A percentile compares a stretch with the other conserved stretches of the same genome.
These are phyloP conservation scores for Phellopilus nigrolimitatus DNA, from an alignment of 1,284 basidiomycete species.

Conservation along the genomic window DNA sequence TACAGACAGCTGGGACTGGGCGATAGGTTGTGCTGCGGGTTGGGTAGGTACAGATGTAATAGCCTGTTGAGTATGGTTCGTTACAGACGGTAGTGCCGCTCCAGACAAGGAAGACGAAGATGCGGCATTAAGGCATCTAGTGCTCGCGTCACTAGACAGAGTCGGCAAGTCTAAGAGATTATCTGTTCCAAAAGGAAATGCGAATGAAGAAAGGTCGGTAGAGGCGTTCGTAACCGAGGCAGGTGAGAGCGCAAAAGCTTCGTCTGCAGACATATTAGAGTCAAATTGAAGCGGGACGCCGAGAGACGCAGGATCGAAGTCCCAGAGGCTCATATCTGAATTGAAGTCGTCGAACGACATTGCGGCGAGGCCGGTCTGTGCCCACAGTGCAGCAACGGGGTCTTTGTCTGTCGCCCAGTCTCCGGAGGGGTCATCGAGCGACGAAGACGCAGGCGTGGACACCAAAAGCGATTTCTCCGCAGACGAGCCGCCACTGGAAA, in stretches of 20 bases:
- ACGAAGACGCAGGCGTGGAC: slow-evolving; percentile 8
- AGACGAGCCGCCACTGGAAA: slow-evolving; percentile 8
- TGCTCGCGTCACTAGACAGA: not conserved
- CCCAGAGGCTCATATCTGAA: not conserved
- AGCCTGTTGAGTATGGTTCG: not conserved
- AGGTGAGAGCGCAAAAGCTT: too few species aligned
- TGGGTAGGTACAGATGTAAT: not conserved
- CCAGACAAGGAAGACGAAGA: slow-evolving; percentile 4
- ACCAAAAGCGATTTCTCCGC: slow-evolving; percentile 6
- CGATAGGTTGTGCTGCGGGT: not conserved
- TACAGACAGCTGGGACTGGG: not conserved
- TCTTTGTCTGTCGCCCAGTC: slow-evolving; percentile 4
- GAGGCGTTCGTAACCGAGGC: not conserved
- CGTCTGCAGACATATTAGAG: not conserved
- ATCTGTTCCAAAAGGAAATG: slow-evolving; percentile 4
- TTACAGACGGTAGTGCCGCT: not conserved
- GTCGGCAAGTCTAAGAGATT: not conserved
- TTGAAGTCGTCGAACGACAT: slow-evolving; percentile 5
- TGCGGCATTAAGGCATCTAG: not conserved
- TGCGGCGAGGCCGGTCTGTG: slow-evolving; percentile 1
- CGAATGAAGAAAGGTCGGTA: slow-evolving; percentile 2
- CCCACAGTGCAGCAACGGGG: not conserved
- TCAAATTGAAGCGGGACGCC: not conserved
- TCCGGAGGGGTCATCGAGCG: slow-evolving; percentile 6
- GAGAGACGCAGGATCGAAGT: not conserved